A percentile compares a stretch with the other conserved stretches of the same genome.
phyloP scores from a whole-genome alignment of 768 basidiomycete genomes.

The Chalciporus chontae region DNA sequence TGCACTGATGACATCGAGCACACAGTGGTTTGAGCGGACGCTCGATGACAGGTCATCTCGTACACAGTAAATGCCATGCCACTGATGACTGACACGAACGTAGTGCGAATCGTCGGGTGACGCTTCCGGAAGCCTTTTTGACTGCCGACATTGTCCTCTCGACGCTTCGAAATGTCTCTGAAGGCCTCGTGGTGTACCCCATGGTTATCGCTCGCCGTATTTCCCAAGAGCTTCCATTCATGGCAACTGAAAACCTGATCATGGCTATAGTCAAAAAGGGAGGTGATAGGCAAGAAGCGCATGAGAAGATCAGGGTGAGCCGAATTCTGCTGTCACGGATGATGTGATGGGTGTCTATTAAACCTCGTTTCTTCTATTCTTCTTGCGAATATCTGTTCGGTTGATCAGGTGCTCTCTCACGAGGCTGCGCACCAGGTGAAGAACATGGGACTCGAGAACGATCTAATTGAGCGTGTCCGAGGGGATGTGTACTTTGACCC shows the following conservation, averaged over 20 bases:
- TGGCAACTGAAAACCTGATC: slow-evolving; percentile 99
- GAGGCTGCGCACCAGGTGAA: slow-evolving; percentile 95
- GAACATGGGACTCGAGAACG: slow-evolving; percentile 90
- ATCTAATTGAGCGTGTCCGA: slow-evolving; percentile 85
- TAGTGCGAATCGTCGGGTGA: slow-evolving; percentile 94
- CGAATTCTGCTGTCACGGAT: slow-evolving; percentile 7
- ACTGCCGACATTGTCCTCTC: slow-evolving; percentile 96
- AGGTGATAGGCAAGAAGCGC: slow-evolving; percentile 94
- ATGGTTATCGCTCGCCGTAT: slow-evolving; percentile 92
- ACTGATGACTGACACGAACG: slow-evolving; percentile 5
- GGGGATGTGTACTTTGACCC: slow-evolving; percentile 84
- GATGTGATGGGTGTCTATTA: slow-evolving; percentile 12
- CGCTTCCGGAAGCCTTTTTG: slow-evolving; percentile 94
- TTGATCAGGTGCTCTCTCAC: slow-evolving; percentile 80
- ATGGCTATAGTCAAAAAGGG: slow-evolving; percentile 97
- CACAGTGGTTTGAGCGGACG: slow-evolving; percentile 99
- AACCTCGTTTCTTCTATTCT: slow-evolving; percentile 5
- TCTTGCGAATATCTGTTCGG: slow-evolving; percentile 1
- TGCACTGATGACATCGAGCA: slow-evolving; percentile 88
- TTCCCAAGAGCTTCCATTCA: slow-evolving; percentile 94
- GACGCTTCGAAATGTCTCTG: slow-evolving; percentile 93
- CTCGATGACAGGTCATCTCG: slow-evolving; percentile 80
- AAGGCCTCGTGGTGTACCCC: slow-evolving; percentile 99
- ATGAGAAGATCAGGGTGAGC: slow-evolving; percentile 87
- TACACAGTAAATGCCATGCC: neutral